Percentiles rank a stretch among this genome's conserved stretches.
These are phyloP conservation scores for Lophium mytilinum DNA, from an alignment of 495 filamentous ascomycete genomes.

Conservation along the genomic window DNA sequence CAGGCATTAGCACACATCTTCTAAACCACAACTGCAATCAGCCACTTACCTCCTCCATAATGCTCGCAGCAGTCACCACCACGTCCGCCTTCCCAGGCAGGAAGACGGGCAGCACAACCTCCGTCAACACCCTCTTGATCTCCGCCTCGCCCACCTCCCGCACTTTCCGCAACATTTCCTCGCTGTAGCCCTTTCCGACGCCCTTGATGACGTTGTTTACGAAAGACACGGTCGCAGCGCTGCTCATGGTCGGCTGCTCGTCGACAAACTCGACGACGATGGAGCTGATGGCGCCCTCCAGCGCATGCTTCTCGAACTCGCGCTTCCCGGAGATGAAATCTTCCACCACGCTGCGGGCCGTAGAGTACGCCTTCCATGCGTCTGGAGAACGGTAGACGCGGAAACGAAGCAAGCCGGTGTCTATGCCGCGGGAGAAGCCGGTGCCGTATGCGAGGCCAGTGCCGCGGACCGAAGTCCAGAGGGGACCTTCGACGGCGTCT, in stretches of 20 bases:
- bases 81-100: slow-evolving; percentile 67
- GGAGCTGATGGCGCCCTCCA: slow-evolving; percentile 84
- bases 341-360: slow-evolving; percentile 65
- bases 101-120: slow-evolving; percentile 73
- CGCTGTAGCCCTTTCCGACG: slow-evolving; percentile 69
- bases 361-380: slow-evolving; percentile 75
- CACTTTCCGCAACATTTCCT: slow-evolving; percentile 66
- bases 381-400: slow-evolving; percentile 84
- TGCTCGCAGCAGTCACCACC: slow-evolving; percentile 78
- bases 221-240: slow-evolving; percentile 74
- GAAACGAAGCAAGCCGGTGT: slow-evolving; percentile 72
- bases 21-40: neutral
- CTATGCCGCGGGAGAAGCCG: slow-evolving; percentile 62
- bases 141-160: slow-evolving; percentile 67
- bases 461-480: slow-evolving; percentile 87
- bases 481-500: slow-evolving; percentile 85
- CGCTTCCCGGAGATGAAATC: slow-evolving; percentile 52
- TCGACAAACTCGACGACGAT: slow-evolving; percentile 80
- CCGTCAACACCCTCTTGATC: slow-evolving; percentile 63
- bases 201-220: slow-evolving; percentile 69
- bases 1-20: neutral
- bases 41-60: slow-evolving; percentile 68
- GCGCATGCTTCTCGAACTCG: slow-evolving; percentile 66
- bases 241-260: slow-evolving; percentile 72
- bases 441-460: slow-evolving; percentile 87